Percentiles rank a stretch among this genome's conserved stretches.
Evolutionary conservation across 257 asterid species (phyloP).

Genomic region (Echites panduratus): DNA sequence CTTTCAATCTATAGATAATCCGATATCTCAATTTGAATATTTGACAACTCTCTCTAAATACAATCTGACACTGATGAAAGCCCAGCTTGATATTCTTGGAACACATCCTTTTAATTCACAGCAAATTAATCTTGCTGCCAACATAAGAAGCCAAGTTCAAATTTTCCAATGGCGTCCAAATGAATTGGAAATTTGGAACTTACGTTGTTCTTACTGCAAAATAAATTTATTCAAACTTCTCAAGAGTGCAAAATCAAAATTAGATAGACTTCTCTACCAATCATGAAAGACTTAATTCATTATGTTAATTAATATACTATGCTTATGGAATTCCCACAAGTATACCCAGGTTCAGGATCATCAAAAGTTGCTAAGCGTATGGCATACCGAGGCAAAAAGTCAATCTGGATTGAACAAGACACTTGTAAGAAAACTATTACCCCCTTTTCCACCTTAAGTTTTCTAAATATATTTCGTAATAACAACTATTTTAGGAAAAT

Average conservation of each 20-base stretch:
- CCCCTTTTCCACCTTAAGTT: background rate
- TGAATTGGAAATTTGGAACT: no score
- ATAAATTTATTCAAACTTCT: background rate
- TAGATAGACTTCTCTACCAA: background rate
- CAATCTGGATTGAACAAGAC: background rate
- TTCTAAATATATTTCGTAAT: background rate
- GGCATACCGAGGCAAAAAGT: background rate
- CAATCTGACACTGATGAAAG: no score
- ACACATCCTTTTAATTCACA: background rate
- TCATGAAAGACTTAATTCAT: background rate
- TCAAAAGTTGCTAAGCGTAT: background rate
- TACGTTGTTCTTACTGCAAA: background rate
- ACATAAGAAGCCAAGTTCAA: background rate
- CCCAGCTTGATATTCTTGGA: background rate
- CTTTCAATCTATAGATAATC: background rate
- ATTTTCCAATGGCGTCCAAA: background rate
- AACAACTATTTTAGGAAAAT: background rate
- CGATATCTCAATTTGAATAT: background rate
- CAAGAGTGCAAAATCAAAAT: background rate
- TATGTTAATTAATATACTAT: background rate
- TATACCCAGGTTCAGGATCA: background rate
- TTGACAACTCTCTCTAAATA: background rate
- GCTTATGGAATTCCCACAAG: background rate
- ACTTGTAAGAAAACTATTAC: background rate
- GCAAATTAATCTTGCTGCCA: background rate